phyloP scores from a whole-genome alignment of 495 filamentous ascomycete species.

The Hypoxylon fragiforme region DNA sequence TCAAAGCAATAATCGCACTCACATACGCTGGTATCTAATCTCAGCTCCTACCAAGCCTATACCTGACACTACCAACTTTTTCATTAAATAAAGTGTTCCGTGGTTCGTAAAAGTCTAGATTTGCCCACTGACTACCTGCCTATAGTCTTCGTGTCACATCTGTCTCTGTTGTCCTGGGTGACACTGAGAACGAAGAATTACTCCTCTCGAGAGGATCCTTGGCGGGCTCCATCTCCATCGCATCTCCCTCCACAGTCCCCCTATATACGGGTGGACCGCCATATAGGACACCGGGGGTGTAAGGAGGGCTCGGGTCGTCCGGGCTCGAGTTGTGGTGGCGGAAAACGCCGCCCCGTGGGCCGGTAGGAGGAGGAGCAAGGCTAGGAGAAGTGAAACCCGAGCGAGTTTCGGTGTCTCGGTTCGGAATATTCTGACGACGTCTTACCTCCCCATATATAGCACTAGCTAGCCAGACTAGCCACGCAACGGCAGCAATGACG shows the following conservation, averaged over 20 bases:
- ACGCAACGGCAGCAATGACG: conserved; percentile 38
- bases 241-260: not conserved
- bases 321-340: not conserved
- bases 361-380: no score
- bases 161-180: not conserved
- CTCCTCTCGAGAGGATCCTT: not conserved
- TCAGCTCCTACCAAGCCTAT: no score
- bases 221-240: conserved; percentile 11
- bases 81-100: no score
- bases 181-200: conserved; percentile 1
- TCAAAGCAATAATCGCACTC: no score
- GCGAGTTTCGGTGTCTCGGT: not conserved
- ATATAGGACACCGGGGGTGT: conserved; percentile 6
- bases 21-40: no score
- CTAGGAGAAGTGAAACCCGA: no score
- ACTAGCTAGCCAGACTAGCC: conserved; percentile 39
- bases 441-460: conserved; percentile 29
- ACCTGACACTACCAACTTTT: no score
- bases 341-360: not conserved
- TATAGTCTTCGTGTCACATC: not conserved
- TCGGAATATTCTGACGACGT: conserved; percentile 8
- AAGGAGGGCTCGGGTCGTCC: conserved; percentile 23
- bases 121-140: not conserved
- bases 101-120: not conserved
- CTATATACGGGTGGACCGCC: not conserved